Base-by-base conservation (phyloP, 2,329 filamentous ascomycete species). In the Phoma sp. region DNA sequence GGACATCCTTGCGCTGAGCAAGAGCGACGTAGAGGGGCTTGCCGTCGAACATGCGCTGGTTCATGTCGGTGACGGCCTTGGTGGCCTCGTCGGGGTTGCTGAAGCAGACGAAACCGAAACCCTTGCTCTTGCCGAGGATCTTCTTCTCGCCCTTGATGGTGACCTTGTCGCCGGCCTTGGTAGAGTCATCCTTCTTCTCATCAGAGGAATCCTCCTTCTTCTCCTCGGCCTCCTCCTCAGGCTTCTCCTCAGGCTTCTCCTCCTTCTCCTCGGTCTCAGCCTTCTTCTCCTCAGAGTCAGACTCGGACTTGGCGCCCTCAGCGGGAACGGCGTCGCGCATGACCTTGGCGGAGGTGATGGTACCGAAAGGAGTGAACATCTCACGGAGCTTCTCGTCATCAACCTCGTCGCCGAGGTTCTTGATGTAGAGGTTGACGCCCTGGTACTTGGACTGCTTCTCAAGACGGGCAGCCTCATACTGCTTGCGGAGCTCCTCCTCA, bases 371-470 rank as follows among this genome's bases (percentile, higher is more conserved):
- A 72, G 88, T 82, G 78, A 99, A 99, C 77, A 98, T 89, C 71
- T 93, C 88, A 70, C 95, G 92, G 60, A 99, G 87, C 85, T 96
- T 96, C 72, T 99, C 95, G 68, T 99, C 95, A 73, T 99, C 95
- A 65, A 99, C 87, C 57, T 98, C 95, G 67, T 99, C 95, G 64
- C 92, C 90, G 57, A 99, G 83, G 81, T 99, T 99, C 88, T 99
- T 99, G 82, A 99, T 95, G 83, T 99, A 99, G 42, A 99, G 86
- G 83, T 99, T 99, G 78, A 99, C 95, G 67, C 95, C 95, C 82
- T 96, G 92, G 81, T 99, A 99, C 84, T 99, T 99, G 83, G 87
- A 96, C 77, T 92, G 93, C 85, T 99, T 99, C 86, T 99, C 95
- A 71, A 96, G 84, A 71, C 95, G 93, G 70, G 92, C 92, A 72